Evolutionary conservation across 129 eudicot species (phyloP).

Genomic region (Arctium minus): DNA sequence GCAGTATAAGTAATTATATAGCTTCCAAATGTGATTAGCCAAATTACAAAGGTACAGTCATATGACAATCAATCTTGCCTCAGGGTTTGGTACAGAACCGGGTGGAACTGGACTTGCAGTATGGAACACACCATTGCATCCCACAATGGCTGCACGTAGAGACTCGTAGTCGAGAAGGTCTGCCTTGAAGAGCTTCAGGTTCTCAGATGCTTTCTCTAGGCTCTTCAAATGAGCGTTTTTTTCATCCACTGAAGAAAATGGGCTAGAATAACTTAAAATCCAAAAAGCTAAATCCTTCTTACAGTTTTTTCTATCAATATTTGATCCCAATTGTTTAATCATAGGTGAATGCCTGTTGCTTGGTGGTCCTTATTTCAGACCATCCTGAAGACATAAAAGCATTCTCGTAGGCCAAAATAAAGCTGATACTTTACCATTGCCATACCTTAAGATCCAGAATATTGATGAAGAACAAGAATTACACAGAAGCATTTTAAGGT

Average conservation of each 20-base stretch:
- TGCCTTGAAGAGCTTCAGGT: slow-evolving; percentile 67
- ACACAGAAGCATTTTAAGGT: neutral
- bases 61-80: slow-evolving; percentile 39
- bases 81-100: slow-evolving; percentile 66
- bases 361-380: neutral
- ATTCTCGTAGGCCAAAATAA: neutral
- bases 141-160: slow-evolving; percentile 49
- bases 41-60: neutral
- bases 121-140: slow-evolving; percentile 82
- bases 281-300: neutral
- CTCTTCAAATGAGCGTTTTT: slow-evolving; percentile 61
- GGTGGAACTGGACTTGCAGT: slow-evolving; percentile 86
- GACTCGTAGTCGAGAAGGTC: slow-evolving; percentile 72
- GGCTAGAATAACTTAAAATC: neutral
- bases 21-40: neutral
- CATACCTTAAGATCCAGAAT: neutral
- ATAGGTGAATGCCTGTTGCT: neutral
- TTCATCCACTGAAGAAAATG: slow-evolving; percentile 42
- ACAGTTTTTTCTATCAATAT: neutral
- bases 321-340: neutral
- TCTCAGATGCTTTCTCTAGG: slow-evolving; percentile 61
- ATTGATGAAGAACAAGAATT: neutral
- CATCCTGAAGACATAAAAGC: neutral
- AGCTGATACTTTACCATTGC: neutral
- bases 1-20: slow-evolving; percentile 19